These are phyloP conservation scores for Clohesyomyces aquaticus DNA, from an alignment of 495 filamentous ascomycete genomes.

Conservation along the genomic window DNA sequence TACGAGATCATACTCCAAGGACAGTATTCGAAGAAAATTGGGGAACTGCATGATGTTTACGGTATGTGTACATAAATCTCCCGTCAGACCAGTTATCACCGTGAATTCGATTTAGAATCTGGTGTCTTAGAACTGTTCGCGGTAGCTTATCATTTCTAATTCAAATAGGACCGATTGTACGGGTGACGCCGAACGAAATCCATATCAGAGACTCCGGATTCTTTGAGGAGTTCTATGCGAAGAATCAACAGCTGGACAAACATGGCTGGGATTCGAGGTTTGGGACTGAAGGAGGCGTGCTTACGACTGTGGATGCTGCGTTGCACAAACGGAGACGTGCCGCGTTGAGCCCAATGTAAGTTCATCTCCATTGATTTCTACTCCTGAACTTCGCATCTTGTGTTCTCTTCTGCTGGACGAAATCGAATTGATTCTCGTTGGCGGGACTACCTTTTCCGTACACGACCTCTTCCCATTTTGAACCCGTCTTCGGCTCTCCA, in stretches of 20 bases:
- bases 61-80: slow-evolving; percentile 26
- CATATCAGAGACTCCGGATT: slow-evolving; percentile 43
- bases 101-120: no score
- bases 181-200: slow-evolving; percentile 42
- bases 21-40: slow-evolving; percentile 50
- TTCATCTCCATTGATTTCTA: no score
- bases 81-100: no score
- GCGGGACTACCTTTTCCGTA: no score
- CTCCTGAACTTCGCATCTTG: no score
- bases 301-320: slow-evolving; percentile 17
- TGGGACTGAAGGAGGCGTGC: slow-evolving; percentile 13
- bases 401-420: no score
- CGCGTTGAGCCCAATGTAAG: slow-evolving; percentile 24
- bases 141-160: slow-evolving; percentile 8
- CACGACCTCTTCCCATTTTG: no score
- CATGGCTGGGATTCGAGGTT: slow-evolving; percentile 31
- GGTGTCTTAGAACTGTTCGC: no score
- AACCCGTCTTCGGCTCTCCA: neutral
- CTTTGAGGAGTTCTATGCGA: slow-evolving; percentile 30
- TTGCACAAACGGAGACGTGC: slow-evolving; percentile 25
- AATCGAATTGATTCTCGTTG: no score
- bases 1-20: slow-evolving; percentile 50
- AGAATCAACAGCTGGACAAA: slow-evolving; percentile 14
- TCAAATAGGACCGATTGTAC: slow-evolving; percentile 39
- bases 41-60: slow-evolving; percentile 55